phyloP scores from a whole-genome alignment of 345 rosid species.

The Carallia pectinifolia region DNA sequence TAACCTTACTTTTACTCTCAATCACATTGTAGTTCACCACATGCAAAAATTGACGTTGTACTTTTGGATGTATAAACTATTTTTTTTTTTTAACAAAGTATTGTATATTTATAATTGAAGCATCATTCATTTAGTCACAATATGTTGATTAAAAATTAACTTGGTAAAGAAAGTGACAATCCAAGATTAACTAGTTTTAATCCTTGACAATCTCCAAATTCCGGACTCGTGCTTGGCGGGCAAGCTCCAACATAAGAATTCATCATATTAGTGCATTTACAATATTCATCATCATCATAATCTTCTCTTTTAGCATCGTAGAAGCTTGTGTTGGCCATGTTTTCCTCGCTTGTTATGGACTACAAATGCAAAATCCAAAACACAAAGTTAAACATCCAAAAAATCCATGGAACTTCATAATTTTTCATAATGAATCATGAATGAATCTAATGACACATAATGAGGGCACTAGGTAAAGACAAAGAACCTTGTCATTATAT shows the following conservation, averaged over 20 bases:
- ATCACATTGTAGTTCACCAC: too few species aligned
- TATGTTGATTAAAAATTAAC: neutral
- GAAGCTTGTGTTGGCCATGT: neutral
- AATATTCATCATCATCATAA: conserved; percentile 1
- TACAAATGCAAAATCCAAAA: neutral
- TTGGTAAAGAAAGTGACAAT: conserved; percentile 20
- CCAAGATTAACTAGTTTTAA: conserved; percentile 10
- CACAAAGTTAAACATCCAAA: too few species aligned
- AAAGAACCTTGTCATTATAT: too few species aligned
- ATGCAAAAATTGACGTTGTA: too few species aligned
- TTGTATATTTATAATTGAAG: too few species aligned
- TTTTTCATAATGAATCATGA: neutral
- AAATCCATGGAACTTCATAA: too few species aligned
- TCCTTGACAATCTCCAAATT: neutral
- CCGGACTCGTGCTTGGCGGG: neutral
- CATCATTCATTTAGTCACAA: neutral
- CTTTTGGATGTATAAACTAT: too few species aligned
- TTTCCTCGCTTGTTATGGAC: neutral
- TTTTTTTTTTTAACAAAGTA: too few species aligned
- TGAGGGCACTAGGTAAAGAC: too few species aligned
- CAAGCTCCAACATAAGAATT: neutral
- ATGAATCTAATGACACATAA: neutral
- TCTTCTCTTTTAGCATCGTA: conserved; percentile 11
- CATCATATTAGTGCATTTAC: neutral
- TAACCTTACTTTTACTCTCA: too few species aligned